Evolutionary conservation across 1,284 basidiomycete species (phyloP).

Genomic region (Rhodotorula sp.): DNA sequence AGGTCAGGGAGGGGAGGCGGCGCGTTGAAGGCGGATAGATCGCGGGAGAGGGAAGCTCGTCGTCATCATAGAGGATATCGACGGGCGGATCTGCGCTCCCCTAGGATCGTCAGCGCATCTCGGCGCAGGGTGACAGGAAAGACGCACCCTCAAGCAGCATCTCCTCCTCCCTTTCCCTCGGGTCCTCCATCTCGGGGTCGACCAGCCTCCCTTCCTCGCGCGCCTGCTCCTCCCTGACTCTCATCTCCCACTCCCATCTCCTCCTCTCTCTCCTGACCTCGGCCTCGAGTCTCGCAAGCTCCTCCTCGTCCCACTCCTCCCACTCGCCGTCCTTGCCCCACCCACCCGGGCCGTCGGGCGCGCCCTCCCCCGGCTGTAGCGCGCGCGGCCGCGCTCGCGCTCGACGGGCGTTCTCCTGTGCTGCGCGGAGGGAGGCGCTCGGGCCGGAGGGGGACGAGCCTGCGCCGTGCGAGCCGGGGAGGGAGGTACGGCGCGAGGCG

Average conservation of each 20-base stretch:
- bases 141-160: slow-evolving; percentile 18
- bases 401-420: slow-evolving; percentile 5
- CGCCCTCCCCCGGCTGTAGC: neutral
- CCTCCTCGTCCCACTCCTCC: slow-evolving; percentile 29
- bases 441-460: neutral
- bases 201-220: slow-evolving; percentile 1
- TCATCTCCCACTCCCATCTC: slow-evolving; percentile 9
- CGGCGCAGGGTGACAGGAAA: too few relatives aligned
- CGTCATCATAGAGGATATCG: slow-evolving; percentile 19
- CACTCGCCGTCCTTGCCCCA: slow-evolving; percentile 27
- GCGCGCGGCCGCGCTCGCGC: neutral
- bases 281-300: slow-evolving; percentile 13
- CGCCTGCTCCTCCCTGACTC: slow-evolving; percentile 7
- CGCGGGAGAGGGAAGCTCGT: slow-evolving; percentile 13
- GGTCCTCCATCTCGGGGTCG: neutral
- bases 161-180: neutral
- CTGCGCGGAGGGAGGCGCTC: neutral
- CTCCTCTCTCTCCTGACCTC: slow-evolving; percentile 22
- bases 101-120: too few relatives aligned
- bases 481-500: neutral
- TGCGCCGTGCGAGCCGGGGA: neutral
- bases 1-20: slow-evolving; percentile 7
- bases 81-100: slow-evolving; percentile 13
- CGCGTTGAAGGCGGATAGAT: neutral
- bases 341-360: slow-evolving; percentile 23